Evolutionary conservation across 805 yeast species (phyloP).

Genomic region (Wickerhamomyces rabaulensis): DNA sequence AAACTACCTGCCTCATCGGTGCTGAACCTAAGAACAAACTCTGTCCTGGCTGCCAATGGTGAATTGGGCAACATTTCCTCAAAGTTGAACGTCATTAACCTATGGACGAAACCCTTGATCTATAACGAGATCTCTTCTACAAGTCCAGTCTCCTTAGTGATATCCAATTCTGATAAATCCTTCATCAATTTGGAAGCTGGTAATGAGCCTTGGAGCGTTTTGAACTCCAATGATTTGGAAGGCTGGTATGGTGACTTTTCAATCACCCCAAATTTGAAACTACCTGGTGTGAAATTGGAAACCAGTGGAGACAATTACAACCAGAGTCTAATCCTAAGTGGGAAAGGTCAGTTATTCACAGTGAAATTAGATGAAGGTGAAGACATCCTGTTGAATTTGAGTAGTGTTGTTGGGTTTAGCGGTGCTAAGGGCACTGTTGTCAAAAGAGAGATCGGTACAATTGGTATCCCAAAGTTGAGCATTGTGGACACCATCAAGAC

Average conservation of each 20-base stretch:
- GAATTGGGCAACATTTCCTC: constrained; percentile 3
- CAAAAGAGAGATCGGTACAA: not conserved
- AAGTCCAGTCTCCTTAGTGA: constrained; percentile 12
- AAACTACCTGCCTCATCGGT: constrained; percentile 20
- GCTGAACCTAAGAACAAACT: constrained; percentile 19
- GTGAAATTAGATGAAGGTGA: constrained; percentile 21
- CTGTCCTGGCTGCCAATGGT: constrained; percentile 19
- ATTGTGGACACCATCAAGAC: constrained; percentile 7
- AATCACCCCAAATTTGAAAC: not conserved
- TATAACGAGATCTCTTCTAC: constrained; percentile 15
- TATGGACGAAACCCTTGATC: constrained; percentile 11
- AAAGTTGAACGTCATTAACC: constrained; percentile 6
- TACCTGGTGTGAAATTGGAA: constrained; percentile 3
- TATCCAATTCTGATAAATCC: constrained; percentile 7
- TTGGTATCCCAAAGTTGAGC: constrained; percentile 11
- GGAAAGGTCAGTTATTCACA: constrained; percentile 26
- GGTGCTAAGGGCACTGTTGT: not conserved
- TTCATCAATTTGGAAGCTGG: constrained; percentile 13
- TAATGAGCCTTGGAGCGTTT: constrained; percentile 12
- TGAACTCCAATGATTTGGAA: constrained; percentile 9
- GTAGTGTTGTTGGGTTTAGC: constrained; percentile 12
- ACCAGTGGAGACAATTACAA: constrained; percentile 11
- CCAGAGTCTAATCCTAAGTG: constrained; percentile 27
- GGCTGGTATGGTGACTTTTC: constrained; percentile 19
- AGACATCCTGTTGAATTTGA: constrained; percentile 16